These are phyloP conservation scores for Salix dunnii DNA, from an alignment of 345 rosid species.

Conservation along the genomic window DNA sequence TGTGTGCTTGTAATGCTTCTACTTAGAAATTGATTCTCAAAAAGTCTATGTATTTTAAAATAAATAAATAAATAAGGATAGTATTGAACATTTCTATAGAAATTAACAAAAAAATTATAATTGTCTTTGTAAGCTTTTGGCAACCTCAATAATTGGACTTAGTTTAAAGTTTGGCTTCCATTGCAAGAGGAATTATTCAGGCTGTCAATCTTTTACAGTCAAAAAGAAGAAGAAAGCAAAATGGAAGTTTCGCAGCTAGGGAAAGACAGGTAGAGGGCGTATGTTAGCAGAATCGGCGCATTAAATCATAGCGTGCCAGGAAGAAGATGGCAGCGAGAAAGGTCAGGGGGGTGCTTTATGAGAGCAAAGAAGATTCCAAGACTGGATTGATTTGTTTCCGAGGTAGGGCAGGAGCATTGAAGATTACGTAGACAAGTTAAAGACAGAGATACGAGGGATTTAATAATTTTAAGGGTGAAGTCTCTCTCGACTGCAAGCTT, in stretches of 20 bases:
- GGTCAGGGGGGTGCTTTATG: slow-evolving; percentile 10
- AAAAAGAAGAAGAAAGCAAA: no score
- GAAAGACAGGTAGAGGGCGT: background rate
- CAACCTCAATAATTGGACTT: no score
- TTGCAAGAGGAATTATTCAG: no score
- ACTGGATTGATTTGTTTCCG: background rate
- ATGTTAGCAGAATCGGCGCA: background rate
- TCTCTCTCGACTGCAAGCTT: slow-evolving; percentile 11
- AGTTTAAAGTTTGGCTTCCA: no score
- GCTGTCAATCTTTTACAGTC: no score
- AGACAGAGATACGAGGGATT: slow-evolving; percentile 24
- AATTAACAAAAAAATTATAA: background rate
- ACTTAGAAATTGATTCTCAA: no score
- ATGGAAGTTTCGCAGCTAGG: no score
- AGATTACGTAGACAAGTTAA: slow-evolving; percentile 23
- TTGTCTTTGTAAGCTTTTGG: background rate
- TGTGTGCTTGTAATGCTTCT: no score
- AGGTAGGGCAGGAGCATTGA: slow-evolving; percentile 20
- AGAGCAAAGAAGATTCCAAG: background rate
- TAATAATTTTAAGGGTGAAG: slow-evolving; percentile 19
- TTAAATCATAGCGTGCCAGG: background rate
- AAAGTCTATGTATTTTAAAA: no score
- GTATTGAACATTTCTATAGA: background rate
- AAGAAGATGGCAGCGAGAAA: background rate
- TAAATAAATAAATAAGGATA: no score